phyloP scores from a whole-genome alignment of 192 early-diverging fungal genomes.

The Dissophora globulifera region DNA sequence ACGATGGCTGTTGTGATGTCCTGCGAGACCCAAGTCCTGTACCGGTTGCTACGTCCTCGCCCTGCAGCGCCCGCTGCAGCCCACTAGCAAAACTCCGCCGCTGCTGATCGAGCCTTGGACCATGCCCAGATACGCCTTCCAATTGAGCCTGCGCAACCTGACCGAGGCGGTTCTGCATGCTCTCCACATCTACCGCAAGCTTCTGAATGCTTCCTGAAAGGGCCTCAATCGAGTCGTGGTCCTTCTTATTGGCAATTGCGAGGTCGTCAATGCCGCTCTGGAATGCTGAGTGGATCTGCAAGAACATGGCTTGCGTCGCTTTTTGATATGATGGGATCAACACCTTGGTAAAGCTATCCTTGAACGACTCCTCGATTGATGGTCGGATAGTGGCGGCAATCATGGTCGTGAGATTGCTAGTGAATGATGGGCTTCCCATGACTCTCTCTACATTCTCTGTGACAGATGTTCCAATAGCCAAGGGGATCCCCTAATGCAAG shows the following conservation, averaged over 20 bases:
- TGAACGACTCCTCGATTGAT: constrained; percentile 56
- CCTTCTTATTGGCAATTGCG: constrained; percentile 20
- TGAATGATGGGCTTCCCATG: constrained; percentile 41
- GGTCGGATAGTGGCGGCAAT: constrained; percentile 55
- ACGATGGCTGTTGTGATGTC: constrained; percentile 39
- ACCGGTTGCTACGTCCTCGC: constrained; percentile 13
- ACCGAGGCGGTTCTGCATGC: constrained; percentile 14
- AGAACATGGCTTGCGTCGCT: constrained; percentile 60
- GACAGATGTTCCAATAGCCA: constrained; percentile 49
- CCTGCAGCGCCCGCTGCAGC: constrained; percentile 45
- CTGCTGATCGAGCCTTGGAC: constrained; percentile 22
- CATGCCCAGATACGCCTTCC: constrained; percentile 4
- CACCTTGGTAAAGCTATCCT: constrained; percentile 54
- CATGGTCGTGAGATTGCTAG: constrained; percentile 38
- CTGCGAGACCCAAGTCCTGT: constrained; percentile 39
- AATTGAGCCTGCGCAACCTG: constrained; percentile 29
- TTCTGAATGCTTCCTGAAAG: constrained; percentile 19
- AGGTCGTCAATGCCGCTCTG: constrained; percentile 52
- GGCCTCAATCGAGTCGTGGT: constrained; percentile 28
- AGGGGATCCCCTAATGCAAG: constrained; percentile 44
- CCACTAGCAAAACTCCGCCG: constrained; percentile 31
- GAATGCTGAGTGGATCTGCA: constrained; percentile 56
- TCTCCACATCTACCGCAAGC: constrained; percentile 39
- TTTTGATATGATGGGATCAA: constrained; percentile 60
- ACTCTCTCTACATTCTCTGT: constrained; percentile 51